Percentiles rank a stretch among this genome's conserved stretches.
These are phyloP conservation scores for Abrus precatorius DNA, from an alignment of 306 rosid species.

Conservation along the genomic window DNA sequence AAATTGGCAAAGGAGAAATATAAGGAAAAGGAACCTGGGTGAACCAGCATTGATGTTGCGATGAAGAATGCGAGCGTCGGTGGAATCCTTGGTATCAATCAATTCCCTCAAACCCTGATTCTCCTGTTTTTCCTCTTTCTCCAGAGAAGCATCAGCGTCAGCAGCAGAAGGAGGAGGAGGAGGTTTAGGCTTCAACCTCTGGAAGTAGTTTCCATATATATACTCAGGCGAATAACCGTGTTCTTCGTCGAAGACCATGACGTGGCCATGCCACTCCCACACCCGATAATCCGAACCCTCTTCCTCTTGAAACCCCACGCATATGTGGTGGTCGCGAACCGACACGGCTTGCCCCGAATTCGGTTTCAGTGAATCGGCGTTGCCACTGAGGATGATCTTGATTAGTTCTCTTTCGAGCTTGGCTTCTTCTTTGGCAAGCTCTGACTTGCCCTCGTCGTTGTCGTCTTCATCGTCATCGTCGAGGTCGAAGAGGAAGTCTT, in stretches of 20 bases:
- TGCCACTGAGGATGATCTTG: slow-evolving; percentile 65
- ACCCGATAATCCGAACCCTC: slow-evolving; percentile 81
- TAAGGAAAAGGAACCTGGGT: slow-evolving; percentile 62
- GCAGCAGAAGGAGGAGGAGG: background rate
- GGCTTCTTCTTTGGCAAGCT: slow-evolving; percentile 38
- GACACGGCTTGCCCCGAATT: slow-evolving; percentile 91
- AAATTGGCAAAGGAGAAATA: background rate
- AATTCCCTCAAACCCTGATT: slow-evolving; percentile 79
- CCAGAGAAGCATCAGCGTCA: background rate
- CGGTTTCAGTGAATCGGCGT: slow-evolving; percentile 70
- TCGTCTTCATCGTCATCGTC: slow-evolving; percentile 43
- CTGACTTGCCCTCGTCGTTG: background rate
- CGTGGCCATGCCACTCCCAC: slow-evolving; percentile 99
- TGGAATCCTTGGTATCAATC: slow-evolving; percentile 67
- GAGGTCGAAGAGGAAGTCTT: slow-evolving; percentile 63
- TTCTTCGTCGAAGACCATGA: slow-evolving; percentile 83
- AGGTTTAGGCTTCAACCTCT: slow-evolving; percentile 60
- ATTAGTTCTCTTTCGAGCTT: slow-evolving; percentile 78
- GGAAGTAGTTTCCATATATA: slow-evolving; percentile 91
- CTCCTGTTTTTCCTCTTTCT: slow-evolving; percentile 56
- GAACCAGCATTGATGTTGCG: slow-evolving; percentile 77
- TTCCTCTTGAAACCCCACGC: slow-evolving; percentile 85
- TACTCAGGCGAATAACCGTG: slow-evolving; percentile 86
- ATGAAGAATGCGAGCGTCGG: slow-evolving; percentile 79
- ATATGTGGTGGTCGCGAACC: slow-evolving; percentile 77